These are phyloP conservation scores for Pythium rhizo-oryzae DNA, from an alignment of 352 stramenopile species.

Conservation along the genomic window DNA sequence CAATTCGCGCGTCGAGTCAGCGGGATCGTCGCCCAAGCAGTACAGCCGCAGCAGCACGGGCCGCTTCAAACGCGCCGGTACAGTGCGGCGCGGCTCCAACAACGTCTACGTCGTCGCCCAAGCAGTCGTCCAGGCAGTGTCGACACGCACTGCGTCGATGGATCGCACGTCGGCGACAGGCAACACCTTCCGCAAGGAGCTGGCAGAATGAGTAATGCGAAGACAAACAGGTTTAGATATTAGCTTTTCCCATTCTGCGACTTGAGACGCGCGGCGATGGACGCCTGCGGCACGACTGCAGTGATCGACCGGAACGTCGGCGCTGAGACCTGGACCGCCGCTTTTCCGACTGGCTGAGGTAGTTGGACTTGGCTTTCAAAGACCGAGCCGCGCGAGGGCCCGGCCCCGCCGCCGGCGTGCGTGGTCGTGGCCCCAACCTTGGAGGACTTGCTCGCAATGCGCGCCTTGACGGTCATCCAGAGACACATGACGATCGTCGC, in stretches of 20 bases:
- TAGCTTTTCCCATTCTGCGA: too few relatives aligned
- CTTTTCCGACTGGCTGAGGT: not conserved
- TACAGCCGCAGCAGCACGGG: slow-evolving; percentile 1
- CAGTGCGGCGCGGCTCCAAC: not conserved
- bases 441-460: slow-evolving; percentile 1
- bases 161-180: not conserved
- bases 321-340: slow-evolving; percentile 7
- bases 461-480: slow-evolving; percentile 8
- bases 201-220: not conserved
- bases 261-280: not conserved
- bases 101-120: not conserved
- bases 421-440: slow-evolving; percentile 4
- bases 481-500: slow-evolving; percentile 14
- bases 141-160: not conserved
- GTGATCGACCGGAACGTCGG: slow-evolving; percentile 8
- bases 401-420: not conserved
- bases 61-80: not conserved
- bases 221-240: not conserved
- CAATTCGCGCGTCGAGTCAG: not conserved
- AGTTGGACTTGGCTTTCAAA: not conserved
- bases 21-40: not conserved
- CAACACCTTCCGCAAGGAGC: not conserved
- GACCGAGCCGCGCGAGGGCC: not conserved
- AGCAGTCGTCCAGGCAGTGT: not conserved
- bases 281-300: not conserved